Percentiles rank a stretch among this genome's conserved stretches.
phyloP scores from a whole-genome alignment of 116 monocot genomes.

The Phalaenopsis hybrid region DNA sequence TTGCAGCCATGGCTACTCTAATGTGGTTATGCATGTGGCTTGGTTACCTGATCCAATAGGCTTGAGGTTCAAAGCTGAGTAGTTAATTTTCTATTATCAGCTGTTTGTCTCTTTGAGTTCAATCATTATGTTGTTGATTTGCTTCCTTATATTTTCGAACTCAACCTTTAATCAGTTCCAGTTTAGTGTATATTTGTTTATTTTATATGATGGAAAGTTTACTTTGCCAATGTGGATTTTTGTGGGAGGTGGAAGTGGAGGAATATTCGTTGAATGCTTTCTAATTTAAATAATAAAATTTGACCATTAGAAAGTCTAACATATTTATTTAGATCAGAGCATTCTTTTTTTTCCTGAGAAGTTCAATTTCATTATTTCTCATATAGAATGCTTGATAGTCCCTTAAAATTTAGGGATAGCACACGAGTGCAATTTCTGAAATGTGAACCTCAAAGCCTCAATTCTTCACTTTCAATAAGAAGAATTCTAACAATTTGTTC shows the following conservation, averaged over 20 bases:
- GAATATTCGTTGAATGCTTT: background rate
- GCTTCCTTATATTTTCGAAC: background rate
- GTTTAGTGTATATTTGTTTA: background rate
- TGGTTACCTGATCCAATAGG: background rate
- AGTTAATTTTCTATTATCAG: background rate
- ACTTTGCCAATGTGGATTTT: background rate
- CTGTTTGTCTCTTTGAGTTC: background rate
- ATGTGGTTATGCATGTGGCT: background rate
- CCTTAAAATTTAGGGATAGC: background rate
- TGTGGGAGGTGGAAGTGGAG: background rate
- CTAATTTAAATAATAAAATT: background rate
- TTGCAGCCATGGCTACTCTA: background rate
- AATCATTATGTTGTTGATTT: background rate
- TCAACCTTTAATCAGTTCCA: background rate
- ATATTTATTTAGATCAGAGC: background rate
- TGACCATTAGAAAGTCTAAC: background rate
- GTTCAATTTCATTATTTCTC: background rate
- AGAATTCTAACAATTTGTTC: background rate
- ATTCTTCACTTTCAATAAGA: background rate
- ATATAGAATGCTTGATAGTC: background rate
- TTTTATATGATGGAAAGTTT: background rate
- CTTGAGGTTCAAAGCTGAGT: background rate
- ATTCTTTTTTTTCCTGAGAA: background rate
- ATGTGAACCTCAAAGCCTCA: background rate
- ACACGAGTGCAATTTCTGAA: background rate